Evolutionary conservation across 75 land plant species (phyloP), one percentile per base, ranked within the genome.

Genomic region (Pinus tabuliformis): DNA sequence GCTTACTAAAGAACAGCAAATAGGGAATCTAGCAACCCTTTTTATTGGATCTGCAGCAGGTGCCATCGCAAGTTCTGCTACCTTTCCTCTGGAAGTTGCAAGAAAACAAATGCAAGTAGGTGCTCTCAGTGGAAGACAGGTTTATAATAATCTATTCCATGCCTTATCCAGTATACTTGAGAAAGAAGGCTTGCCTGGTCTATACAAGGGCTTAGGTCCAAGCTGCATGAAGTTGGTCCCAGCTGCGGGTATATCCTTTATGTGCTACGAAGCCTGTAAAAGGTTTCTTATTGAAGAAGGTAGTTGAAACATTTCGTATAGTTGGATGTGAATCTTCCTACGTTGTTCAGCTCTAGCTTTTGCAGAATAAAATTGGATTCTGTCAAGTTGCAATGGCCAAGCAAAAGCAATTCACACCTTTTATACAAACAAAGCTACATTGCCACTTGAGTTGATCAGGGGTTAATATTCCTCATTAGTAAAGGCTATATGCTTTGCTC

Each of bases 251-350:
- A 96, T 96, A 56, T 92, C 97, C 5, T 94, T 96, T 85, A 94
- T 96, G 99, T 96, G 99, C 79, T 96, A 94, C 70, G 99, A 96
- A 72, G 97, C 93, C 39, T 92, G 93, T 84, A 96, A 96, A 90
- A 86, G 84, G 83, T 79, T 96, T 21, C 73, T 96, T 74, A 83
- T 94, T 13, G 99, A 96, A 74, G 79, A 96, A 14, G 89, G 87
- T 37, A 68, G 21, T 22, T 68, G 52, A 68, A 68, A 68, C 24
- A 68, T 68, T 68, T 68, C 49, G 42, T 42, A 49, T 49, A n/a
- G 20, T 17, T 68, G 24, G 72, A 65, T 65, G 70, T 33, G 39
- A 68, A 68, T 24, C 45, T 68, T 42, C 3, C 42, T 14, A 68
- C 12, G 39, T 9, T 65, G 8, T 68, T 68, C 72, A 68, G 54